Evolutionary conservation across 805 yeast genomes (phyloP).

Genomic region (Kuraishia ogatae): DNA sequence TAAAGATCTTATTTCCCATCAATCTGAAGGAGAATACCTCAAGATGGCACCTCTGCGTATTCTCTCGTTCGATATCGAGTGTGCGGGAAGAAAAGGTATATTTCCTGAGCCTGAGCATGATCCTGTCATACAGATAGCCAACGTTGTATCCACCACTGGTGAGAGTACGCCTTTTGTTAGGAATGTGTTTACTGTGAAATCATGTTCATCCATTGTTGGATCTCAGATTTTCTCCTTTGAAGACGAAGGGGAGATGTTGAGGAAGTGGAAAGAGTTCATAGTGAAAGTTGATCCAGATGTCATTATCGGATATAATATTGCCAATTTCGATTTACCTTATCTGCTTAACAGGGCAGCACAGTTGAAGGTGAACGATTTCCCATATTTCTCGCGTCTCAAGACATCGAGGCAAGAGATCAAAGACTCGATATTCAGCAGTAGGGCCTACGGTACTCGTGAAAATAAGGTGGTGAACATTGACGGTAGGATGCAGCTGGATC

Average conservation of each 20-base stretch:
- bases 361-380: constrained; percentile 55
- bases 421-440: constrained; percentile 80
- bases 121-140: constrained; percentile 95
- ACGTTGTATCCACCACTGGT: constrained; percentile 81
- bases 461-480: constrained; percentile 87
- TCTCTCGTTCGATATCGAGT: constrained; percentile 93
- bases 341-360: constrained; percentile 80
- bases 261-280: constrained; percentile 81
- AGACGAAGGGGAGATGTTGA: constrained; percentile 74
- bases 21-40: constrained; percentile 90
- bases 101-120: constrained; percentile 94
- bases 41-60: constrained; percentile 90
- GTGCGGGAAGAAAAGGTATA: constrained; percentile 95
- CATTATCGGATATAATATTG: constrained; percentile 89
- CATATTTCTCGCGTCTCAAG: constrained; percentile 76
- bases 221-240: constrained; percentile 74
- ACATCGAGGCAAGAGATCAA: constrained; percentile 67
- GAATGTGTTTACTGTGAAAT: constrained; percentile 86
- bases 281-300: constrained; percentile 89
- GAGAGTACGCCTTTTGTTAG: constrained; percentile 83
- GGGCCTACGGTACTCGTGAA: constrained; percentile 95
- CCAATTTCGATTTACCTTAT: constrained; percentile 94
- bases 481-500: constrained; percentile 92
- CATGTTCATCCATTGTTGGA: constrained; percentile 92
- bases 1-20: constrained; percentile 63